phyloP scores from a whole-genome alignment of 768 basidiomycete species.

The Russula abietina region DNA sequence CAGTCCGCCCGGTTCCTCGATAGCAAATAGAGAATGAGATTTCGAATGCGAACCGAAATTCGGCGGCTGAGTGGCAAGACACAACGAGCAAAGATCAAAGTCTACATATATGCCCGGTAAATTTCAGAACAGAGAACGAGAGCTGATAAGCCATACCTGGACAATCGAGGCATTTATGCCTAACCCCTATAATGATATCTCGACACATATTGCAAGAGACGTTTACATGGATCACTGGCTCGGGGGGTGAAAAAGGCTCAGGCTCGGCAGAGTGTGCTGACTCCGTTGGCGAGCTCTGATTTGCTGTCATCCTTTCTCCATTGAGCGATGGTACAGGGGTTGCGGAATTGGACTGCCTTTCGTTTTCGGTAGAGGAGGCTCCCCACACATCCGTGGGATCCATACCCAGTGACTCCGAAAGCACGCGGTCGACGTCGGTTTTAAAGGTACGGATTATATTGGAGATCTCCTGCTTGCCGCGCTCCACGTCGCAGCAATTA shows the following conservation, averaged over 20 bases:
- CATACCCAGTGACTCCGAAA: constrained; percentile 36
- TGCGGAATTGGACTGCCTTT: neutral
- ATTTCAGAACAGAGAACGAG: neutral
- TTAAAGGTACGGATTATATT: constrained; percentile 47
- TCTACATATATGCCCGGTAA: constrained; percentile 35
- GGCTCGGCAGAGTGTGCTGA: neutral
- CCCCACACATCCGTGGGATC: constrained; percentile 21
- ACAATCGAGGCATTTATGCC: constrained; percentile 81
- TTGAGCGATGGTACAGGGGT: neutral
- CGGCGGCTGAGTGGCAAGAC: constrained; percentile 40
- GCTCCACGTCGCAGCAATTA: constrained; percentile 41
- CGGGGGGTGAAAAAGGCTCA: neutral
- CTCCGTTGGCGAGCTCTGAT: neutral
- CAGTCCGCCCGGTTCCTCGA: constrained; percentile 58
- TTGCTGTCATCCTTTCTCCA: neutral
- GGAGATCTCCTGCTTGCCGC: constrained; percentile 47
- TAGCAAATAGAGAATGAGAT: constrained; percentile 62
- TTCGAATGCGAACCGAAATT: constrained; percentile 14
- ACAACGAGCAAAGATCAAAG: constrained; percentile 64
- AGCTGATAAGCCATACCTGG: constrained; percentile 39
- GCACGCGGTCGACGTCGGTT: constrained; percentile 43
- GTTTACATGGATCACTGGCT: constrained; percentile 41
- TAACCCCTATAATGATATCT: constrained; percentile 50
- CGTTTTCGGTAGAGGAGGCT: neutral
- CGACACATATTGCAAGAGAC: constrained; percentile 66